Conservation (phyloP, 495 filamentous ascomycete genomes). For the Stereocaulon alpinum region DNA sequence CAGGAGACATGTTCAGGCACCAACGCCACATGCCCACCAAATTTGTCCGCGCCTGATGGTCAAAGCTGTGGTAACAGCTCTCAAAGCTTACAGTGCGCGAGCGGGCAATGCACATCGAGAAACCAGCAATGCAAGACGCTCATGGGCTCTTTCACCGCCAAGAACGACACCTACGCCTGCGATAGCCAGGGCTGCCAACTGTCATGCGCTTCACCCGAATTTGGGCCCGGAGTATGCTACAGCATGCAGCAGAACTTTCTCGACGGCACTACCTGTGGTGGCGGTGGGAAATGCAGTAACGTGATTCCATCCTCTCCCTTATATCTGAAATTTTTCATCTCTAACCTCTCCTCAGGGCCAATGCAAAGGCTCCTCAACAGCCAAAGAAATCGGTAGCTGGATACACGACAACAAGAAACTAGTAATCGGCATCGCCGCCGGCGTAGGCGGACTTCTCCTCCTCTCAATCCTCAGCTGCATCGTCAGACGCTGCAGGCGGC, state of each 20-base stretch:
- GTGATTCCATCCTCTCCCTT: slow-evolving; percentile 25
- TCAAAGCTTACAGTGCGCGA: slow-evolving; percentile 64
- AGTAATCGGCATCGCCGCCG: slow-evolving; percentile 61
- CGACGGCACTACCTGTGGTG: slow-evolving; percentile 80
- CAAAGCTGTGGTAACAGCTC: slow-evolving; percentile 48
- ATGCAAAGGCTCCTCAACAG: slow-evolving; percentile 53
- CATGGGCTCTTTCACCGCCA: slow-evolving; percentile 66
- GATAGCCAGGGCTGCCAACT: slow-evolving; percentile 60
- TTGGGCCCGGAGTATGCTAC: slow-evolving; percentile 55
- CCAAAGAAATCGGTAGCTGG: slow-evolving; percentile 54
- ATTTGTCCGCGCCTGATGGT: slow-evolving; percentile 62
- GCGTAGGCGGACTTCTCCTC: slow-evolving; percentile 57
- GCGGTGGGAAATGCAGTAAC: slow-evolving; percentile 68
- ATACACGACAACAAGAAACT: slow-evolving; percentile 60
- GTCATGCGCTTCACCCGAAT: slow-evolving; percentile 62
- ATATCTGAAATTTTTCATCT: neutral
- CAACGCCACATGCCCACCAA: slow-evolving; percentile 60
- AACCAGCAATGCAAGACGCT: slow-evolving; percentile 81
- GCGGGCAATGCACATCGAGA: slow-evolving; percentile 89
- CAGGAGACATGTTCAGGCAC: slow-evolving; percentile 72
- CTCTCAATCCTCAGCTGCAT: slow-evolving; percentile 52
- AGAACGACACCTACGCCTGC: slow-evolving; percentile 77
- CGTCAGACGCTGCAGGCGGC: slow-evolving; percentile 43
- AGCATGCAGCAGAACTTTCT: slow-evolving; percentile 84
- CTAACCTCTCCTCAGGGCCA: slow-evolving; percentile 33